These are phyloP conservation scores for Pterocarpus santalinus DNA, from an alignment of 306 rosid genomes.

Conservation along the genomic window DNA sequence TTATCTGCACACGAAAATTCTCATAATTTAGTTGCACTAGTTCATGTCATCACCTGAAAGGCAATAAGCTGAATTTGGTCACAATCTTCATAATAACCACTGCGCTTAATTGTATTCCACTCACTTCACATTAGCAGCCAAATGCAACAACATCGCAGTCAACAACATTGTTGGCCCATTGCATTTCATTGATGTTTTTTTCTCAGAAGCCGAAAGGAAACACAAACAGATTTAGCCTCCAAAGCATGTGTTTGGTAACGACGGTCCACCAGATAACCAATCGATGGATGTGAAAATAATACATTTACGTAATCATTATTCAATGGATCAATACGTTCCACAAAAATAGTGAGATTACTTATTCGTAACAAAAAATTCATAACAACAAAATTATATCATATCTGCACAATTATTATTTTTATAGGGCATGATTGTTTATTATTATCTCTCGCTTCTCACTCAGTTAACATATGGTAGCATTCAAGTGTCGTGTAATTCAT, in stretches of 20 bases:
- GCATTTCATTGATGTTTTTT: neutral
- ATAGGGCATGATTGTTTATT: slow-evolving; percentile 1
- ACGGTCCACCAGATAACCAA: neutral
- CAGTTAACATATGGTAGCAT: neutral
- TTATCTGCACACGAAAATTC: neutral
- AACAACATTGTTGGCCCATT: neutral
- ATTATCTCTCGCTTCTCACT: neutral
- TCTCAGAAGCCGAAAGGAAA: slow-evolving; percentile 30
- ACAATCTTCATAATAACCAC: slow-evolving; percentile 26
- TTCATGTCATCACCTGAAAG: slow-evolving; percentile 9
- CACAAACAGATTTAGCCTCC: neutral
- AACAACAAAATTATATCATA: neutral
- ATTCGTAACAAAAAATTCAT: neutral
- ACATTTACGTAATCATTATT: slow-evolving; percentile 10
- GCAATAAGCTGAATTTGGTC: slow-evolving; percentile 42
- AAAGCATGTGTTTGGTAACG: neutral
- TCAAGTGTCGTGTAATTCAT: neutral
- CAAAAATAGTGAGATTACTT: neutral
- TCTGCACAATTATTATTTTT: neutral
- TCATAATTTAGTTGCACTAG: neutral
- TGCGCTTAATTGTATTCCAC: neutral
- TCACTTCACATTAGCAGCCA: slow-evolving; percentile 2
- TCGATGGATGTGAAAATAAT: slow-evolving; percentile 1
- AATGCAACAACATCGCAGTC: neutral
- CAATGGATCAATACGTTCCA: neutral